These are phyloP conservation scores for Beauveria varroae DNA, from an alignment of 2,329 filamentous ascomycete species.

Conservation along the genomic window DNA sequence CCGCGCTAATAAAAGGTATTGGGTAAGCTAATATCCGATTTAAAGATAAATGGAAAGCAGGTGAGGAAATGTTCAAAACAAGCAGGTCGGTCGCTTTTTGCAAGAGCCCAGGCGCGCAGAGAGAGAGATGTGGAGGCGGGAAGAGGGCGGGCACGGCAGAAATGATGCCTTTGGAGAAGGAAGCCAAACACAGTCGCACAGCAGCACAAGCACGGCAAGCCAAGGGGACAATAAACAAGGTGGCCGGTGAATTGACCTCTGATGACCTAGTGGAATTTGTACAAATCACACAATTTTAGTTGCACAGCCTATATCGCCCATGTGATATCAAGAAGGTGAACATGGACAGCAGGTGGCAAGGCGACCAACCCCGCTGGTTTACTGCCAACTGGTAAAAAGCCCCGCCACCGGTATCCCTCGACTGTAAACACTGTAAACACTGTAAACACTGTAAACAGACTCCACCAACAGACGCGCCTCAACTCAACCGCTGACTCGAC, in stretches of 20 bases:
- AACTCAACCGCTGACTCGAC: neutral
- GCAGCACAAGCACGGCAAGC: neutral
- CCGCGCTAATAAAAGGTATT: neutral
- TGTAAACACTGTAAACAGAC: neutral
- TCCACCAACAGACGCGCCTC: slow-evolving; percentile 1
- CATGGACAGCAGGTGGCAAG: neutral
- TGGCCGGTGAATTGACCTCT: neutral
- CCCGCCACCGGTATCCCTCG: neutral
- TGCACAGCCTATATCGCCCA: neutral
- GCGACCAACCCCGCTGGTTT: neutral
- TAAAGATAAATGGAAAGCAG: neutral
- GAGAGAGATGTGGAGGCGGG: neutral
- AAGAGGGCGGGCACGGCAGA: neutral
- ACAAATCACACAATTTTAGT: neutral
- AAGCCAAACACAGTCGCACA: neutral
- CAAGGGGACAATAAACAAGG: neutral
- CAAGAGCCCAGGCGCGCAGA: neutral
- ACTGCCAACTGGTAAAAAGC: neutral
- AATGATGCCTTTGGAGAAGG: neutral
- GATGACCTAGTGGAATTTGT: too few relatives aligned
- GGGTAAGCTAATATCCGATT: neutral
- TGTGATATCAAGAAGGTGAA: neutral
- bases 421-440: neutral
- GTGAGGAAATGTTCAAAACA: neutral
- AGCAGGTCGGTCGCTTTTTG: neutral